Evolutionary conservation across 139 green algal species (phyloP).

Genomic region (Picochlorum sp.): DNA sequence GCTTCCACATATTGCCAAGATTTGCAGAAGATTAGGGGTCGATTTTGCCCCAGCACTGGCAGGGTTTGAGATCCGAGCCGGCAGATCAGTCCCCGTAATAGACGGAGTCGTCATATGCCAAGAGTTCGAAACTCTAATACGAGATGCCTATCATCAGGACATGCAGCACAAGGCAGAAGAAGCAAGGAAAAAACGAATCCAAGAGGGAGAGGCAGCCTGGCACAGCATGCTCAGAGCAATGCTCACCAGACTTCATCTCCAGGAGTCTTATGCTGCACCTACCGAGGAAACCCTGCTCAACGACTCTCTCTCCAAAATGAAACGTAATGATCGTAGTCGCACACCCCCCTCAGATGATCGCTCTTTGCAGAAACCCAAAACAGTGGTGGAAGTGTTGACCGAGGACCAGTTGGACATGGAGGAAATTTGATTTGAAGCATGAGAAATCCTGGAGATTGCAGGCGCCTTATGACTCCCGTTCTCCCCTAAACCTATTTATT

Average conservation of each 20-base stretch:
- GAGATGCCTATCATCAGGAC: constrained; percentile 22
- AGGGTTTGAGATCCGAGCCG: constrained; percentile 59
- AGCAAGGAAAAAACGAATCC: constrained; percentile 5
- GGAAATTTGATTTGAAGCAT: constrained; percentile 1
- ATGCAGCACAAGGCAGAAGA: constrained; percentile 24
- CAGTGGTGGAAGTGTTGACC: neutral
- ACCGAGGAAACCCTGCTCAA: no score
- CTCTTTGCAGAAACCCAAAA: neutral
- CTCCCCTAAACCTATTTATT: no score
- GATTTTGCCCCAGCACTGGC: constrained; percentile 64
- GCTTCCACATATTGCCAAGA: constrained; percentile 4
- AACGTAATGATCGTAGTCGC: no score
- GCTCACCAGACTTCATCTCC: constrained; percentile 22
- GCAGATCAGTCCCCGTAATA: constrained; percentile 49
- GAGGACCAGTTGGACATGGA: neutral
- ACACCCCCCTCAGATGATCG: neutral
- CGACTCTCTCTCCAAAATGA: no score
- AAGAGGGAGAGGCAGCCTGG: constrained; percentile 37
- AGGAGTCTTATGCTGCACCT: neutral
- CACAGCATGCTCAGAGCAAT: constrained; percentile 28
- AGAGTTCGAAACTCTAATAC: constrained; percentile 40
- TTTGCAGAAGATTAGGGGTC: constrained; percentile 44
- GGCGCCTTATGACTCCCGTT: neutral
- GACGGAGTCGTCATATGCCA: constrained; percentile 71
- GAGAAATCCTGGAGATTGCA: neutral